Evolutionary conservation across 1,284 basidiomycete species (phyloP).

Genomic region (Cryptococcus sp.): DNA sequence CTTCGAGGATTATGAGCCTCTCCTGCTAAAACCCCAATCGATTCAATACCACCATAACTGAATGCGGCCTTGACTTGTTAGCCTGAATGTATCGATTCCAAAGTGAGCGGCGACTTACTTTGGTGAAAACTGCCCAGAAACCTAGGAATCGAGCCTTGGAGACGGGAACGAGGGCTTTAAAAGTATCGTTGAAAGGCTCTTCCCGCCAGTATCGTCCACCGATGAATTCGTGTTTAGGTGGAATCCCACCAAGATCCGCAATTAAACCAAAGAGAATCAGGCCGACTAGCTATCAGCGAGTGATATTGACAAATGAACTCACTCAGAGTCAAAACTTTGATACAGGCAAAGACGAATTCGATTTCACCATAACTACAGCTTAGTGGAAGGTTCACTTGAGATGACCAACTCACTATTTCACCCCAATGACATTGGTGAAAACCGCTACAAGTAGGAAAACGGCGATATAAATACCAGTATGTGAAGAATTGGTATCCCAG

Average conservation of each 20-base stretch:
- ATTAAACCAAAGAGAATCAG: conserved; percentile 58
- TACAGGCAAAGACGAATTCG: too few species aligned
- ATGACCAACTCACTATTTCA: neutral
- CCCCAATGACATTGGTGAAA: neutral
- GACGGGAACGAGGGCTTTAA: conserved; percentile 15
- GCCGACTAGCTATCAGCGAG: conserved; percentile 1
- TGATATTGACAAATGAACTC: too few species aligned
- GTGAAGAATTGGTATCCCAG: neutral
- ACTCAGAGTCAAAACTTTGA: too few species aligned
- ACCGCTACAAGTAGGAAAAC: neutral
- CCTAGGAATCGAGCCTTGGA: conserved; percentile 53
- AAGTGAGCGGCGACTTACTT: conserved; percentile 2
- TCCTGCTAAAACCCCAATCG: neutral
- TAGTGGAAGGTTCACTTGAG: too few species aligned
- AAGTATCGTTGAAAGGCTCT: conserved; percentile 48
- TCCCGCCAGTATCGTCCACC: conserved; percentile 54
- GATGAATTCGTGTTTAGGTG: conserved; percentile 20
- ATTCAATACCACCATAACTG: too few species aligned
- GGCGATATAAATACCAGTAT: neutral
- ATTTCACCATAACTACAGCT: too few species aligned
- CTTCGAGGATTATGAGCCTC: conserved; percentile 19
- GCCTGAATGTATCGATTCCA: too few species aligned
- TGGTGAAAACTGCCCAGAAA: conserved; percentile 58
- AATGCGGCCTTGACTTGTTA: too few species aligned
- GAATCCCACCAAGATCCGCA: conserved; percentile 50